phyloP scores from a whole-genome alignment of 1,139 yeast genomes.

The Candida pseudoviswanathii region DNA sequence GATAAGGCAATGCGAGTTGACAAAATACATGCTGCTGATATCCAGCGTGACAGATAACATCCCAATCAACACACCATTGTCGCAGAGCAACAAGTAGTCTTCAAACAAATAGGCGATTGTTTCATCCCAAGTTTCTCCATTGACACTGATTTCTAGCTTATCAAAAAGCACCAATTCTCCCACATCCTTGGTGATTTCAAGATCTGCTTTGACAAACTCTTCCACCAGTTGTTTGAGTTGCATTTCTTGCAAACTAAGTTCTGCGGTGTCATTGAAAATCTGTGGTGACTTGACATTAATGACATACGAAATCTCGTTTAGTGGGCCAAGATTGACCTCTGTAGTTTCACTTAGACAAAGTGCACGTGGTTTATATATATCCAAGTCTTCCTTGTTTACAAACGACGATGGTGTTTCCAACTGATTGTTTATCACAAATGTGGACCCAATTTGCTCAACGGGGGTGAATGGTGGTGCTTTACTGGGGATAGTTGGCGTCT shows the following conservation, averaged over 20 bases:
- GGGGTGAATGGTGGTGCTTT: slow-evolving; percentile 8
- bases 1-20: slow-evolving; percentile 27
- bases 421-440: slow-evolving; percentile 1
- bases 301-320: slow-evolving; percentile 23
- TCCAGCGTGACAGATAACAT: slow-evolving; percentile 30
- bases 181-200: slow-evolving; percentile 20
- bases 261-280: slow-evolving; percentile 13
- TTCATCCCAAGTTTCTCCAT: slow-evolving; percentile 38
- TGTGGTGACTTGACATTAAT: slow-evolving; percentile 31
- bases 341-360: slow-evolving; percentile 19
- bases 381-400: slow-evolving; percentile 6
- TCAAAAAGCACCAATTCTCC: slow-evolving; percentile 46
- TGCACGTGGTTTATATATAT: slow-evolving; percentile 24
- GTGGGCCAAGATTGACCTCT: slow-evolving; percentile 14
- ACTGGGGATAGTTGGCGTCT: neutral
- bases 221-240: slow-evolving; percentile 18
- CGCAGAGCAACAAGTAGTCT: slow-evolving; percentile 38
- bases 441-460: slow-evolving; percentile 3
- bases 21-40: slow-evolving; percentile 28
- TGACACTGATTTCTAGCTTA: slow-evolving; percentile 39
- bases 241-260: slow-evolving; percentile 17
- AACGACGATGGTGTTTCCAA: slow-evolving; percentile 10
- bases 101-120: slow-evolving; percentile 44
- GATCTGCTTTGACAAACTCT: slow-evolving; percentile 8
- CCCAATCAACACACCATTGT: slow-evolving; percentile 35